Base-by-base conservation (phyloP, 345 rosid species). In the Ceriops zippeliana region DNA sequence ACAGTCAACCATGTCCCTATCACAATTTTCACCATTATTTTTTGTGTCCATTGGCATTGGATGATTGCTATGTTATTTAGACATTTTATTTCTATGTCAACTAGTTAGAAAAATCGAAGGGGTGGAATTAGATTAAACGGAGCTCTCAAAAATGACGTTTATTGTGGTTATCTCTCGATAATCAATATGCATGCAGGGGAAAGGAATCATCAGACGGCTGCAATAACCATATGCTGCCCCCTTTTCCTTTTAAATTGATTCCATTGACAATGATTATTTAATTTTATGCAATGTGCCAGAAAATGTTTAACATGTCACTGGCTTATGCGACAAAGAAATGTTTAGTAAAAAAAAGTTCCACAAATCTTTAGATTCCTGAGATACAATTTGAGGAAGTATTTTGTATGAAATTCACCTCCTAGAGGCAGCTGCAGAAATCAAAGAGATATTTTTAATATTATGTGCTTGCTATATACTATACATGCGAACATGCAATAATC, bases 71-170 rank as follows among this genome's bases (percentile, higher is more conserved):
- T 42, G 49, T 42, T 42, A 42, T 64, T 27, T n/a, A 15, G 22
- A 15, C 59, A 17, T 42, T 42, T 60, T 8, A 10, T 60, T 32
- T 49, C 49, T 38, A 20, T 61, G 67, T 73, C 67, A 78, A 68
- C 66, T 61, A 56, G 26, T 16, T 26, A 65, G 9, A 70, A 71
- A 69, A 65, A 21, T 54, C 22, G 15, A 26, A 54, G 58, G 58
- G 27, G 27, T 21, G 13, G 34, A 63, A 73, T 80, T 80, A 80
- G 85, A 77, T 82, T 38, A 73, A 75, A 82, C 66, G 76, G 80
- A 75, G 81, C 83, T 84, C 79, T 82, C 88, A 66, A 73, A 24
- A 11, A 62, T 78, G 85, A 81, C 81, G 79, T 67, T 42, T 7
- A 54, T 9, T 62, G 64, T 58, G 24, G 52, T 75, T 62, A n/a